Base-by-base conservation (phyloP, 768 basidiomycete genomes). In the Tricholoma sp. region DNA sequence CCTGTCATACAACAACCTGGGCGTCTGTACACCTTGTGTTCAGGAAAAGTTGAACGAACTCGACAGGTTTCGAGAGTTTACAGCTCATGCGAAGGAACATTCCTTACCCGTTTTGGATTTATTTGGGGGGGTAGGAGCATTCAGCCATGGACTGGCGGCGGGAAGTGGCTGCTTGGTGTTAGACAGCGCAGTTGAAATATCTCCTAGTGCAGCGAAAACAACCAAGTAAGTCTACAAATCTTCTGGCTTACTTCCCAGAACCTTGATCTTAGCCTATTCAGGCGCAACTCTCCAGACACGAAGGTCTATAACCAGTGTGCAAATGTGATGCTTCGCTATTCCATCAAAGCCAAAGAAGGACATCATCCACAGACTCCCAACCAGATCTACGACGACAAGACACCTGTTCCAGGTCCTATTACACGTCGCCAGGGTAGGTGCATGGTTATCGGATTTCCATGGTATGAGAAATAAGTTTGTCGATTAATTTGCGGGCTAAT, bases 371-470 rank as follows among this genome's bases (percentile, higher is more conserved):
- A 78, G 5, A 64, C 67, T 0, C 79, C 82, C 0, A 65, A 65
- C 21, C 78, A 78, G 52, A 67, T 77, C 5, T 73, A 62, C 22
- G 73, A 80, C 43, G 69, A 71, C 8, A 69, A 70, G 8, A 64
- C 56, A 1, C 64, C 63, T 1, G 60, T 85, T 11, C 81, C 82
- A 2, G 63, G 64, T 3, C 80, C 79, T 10, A 82, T 83, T 3
- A 70, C 70, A 41, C 78, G 78, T 6, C 80, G 75, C 5, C 76
- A 83, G 3, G 79, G 88, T 54, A 80, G 90, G 52, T 76, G 84
- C 27, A 74, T 92, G 12, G 70, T 81, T 11, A 79, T 84, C 16
- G 91, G 91, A 0, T 88, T 92, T 61, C 91, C 91, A 34, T 93
- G 91, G 89, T 86, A 61, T 27, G 27, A 31, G 12, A 27, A 27